Percentiles rank a stretch among this genome's conserved stretches.
These are phyloP conservation scores for Meredithiella fracta DNA, from an alignment of 2,329 filamentous ascomycete species.

Conservation along the genomic window DNA sequence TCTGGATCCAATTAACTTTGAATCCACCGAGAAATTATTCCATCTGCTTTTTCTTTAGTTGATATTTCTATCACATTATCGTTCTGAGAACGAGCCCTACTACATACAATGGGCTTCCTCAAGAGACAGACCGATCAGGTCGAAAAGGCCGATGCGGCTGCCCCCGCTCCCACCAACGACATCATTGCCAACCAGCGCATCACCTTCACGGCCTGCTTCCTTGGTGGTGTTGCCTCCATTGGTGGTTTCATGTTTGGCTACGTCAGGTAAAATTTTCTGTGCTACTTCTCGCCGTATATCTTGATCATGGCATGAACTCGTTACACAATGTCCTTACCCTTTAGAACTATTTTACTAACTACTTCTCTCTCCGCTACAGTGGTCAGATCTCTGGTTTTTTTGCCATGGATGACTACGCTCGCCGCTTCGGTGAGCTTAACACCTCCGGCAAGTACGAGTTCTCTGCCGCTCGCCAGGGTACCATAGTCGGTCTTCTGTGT, in stretches of 20 bases:
- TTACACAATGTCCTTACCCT: no score
- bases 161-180: not conserved
- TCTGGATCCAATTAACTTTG: conserved; percentile 9
- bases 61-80: not conserved
- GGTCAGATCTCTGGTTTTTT: conserved; percentile 48
- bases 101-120: conserved; percentile 13
- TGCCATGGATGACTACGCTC: conserved; percentile 38
- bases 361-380: conserved; percentile 21
- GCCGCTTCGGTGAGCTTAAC: conserved; percentile 32
- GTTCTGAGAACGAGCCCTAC: not conserved
- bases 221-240: conserved; percentile 36
- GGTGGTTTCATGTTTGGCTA: conserved; percentile 44
- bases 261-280: conserved; percentile 27
- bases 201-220: conserved; percentile 28
- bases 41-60: not conserved
- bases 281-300: not conserved
- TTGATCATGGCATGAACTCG: not conserved
- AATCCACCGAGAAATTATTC: not conserved
- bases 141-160: conserved; percentile 11
- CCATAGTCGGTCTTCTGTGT: conserved; percentile 45
- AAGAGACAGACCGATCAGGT: conserved; percentile 14
- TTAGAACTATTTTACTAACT: not conserved
- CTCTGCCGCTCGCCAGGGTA: conserved; percentile 42
- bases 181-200: conserved; percentile 18
- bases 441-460: conserved; percentile 29